phyloP scores from a whole-genome alignment of 495 filamentous ascomycete genomes.

The Lineolata rhizophorae region DNA sequence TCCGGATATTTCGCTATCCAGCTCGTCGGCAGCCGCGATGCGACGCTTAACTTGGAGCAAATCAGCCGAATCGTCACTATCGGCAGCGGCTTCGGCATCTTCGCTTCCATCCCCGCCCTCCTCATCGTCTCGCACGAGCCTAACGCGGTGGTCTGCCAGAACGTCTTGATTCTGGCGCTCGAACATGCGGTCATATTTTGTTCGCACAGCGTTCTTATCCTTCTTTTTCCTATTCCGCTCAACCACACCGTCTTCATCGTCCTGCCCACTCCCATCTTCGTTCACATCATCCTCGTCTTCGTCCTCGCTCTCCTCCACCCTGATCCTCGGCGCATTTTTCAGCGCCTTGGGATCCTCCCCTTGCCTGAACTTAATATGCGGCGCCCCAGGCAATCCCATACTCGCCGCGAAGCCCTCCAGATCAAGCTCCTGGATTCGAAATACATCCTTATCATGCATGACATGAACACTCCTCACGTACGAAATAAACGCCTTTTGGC shows the following conservation, averaged over 20 bases:
- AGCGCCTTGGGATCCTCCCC: conserved; percentile 63
- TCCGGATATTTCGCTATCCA: no score
- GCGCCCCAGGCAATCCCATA: conserved; percentile 72
- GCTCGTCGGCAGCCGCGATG: conserved; percentile 27
- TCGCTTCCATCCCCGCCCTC: conserved; percentile 15
- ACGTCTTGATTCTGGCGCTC: conserved; percentile 87
- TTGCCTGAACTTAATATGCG: conserved; percentile 68
- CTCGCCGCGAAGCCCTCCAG: conserved; percentile 71
- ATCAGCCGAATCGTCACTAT: conserved; percentile 41
- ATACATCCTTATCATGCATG: conserved; percentile 83
- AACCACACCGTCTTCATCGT: neutral
- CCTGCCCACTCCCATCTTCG: conserved; percentile 14
- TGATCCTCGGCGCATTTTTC: conserved; percentile 60
- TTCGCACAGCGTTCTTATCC: conserved; percentile 48
- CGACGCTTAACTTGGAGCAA: conserved; percentile 81
- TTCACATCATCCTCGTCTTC: conserved; percentile 23
- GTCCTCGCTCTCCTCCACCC: conserved; percentile 22
- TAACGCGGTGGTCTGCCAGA: conserved; percentile 77
- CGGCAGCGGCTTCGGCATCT: conserved; percentile 28
- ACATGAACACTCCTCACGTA: conserved; percentile 67
- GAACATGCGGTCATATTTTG: conserved; percentile 93
- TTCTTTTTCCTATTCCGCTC: conserved; percentile 28
- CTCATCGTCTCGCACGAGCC: conserved; percentile 50
- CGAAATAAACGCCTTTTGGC: conserved; percentile 83
- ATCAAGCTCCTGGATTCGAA: conserved; percentile 56